Conservation (phyloP, 106 monocot genomes). For the Allium sativum region DNA sequence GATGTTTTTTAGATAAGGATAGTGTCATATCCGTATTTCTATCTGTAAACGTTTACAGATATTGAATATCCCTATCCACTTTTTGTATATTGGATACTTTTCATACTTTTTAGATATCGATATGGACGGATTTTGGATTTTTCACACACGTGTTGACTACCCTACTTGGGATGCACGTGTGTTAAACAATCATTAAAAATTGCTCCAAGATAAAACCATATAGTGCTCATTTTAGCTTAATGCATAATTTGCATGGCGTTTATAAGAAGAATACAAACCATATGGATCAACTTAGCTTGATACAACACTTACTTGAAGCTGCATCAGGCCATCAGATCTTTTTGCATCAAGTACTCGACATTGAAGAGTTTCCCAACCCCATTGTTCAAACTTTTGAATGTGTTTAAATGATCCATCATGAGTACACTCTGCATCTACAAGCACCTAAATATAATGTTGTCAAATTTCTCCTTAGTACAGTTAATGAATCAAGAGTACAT, state of each 20-base stretch:
- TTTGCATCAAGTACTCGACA: conserved; percentile 67
- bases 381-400: conserved; percentile 88
- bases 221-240: background rate
- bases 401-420: conserved; percentile 98
- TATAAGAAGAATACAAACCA: background rate
- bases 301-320: conserved; percentile 50
- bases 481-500: no score
- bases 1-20: no score
- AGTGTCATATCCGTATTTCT: no score
- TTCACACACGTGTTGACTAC: no score
- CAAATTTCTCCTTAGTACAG: no score
- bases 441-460: conserved; percentile 39
- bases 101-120: no score
- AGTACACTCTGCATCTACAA: conserved; percentile 98
- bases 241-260: background rate
- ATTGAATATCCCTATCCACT: no score
- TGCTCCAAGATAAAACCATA: background rate
- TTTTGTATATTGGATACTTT: no score
- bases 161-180: no score
- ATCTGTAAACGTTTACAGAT: no score
- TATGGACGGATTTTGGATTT: no score
- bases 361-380: conserved; percentile 95
- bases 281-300: background rate
- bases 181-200: background rate
- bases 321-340: conserved; percentile 55